Conservation (phyloP, 2,329 filamentous ascomycete genomes). For the Ophiostoma quercus region DNA sequence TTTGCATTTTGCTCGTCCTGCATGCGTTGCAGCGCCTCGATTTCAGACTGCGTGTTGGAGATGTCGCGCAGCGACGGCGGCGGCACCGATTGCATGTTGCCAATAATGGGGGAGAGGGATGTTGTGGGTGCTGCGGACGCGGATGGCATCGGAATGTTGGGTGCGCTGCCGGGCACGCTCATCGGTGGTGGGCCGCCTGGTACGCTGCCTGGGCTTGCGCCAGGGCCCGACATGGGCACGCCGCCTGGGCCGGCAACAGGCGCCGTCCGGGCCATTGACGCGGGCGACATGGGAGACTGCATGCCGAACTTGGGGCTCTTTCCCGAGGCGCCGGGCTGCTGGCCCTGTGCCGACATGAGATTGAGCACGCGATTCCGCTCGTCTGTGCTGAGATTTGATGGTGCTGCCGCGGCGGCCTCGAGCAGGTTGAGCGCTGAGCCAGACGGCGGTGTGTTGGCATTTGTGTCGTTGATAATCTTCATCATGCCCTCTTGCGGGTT, state of each 20-base stretch:
- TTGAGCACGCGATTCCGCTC: slow-evolving; percentile 55
- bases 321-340: neutral
- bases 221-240: slow-evolving; percentile 14
- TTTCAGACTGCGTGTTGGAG: slow-evolving; percentile 64
- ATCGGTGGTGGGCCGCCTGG: neutral
- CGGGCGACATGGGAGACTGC: slow-evolving; percentile 23
- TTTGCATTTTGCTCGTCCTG: slow-evolving; percentile 73
- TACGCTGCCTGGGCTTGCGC: neutral
- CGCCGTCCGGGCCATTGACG: slow-evolving; percentile 8
- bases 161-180: slow-evolving; percentile 15
- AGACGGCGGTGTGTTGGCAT: slow-evolving; percentile 44
- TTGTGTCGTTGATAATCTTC: slow-evolving; percentile 60
- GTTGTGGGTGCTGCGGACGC: slow-evolving; percentile 24
- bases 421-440: slow-evolving; percentile 47
- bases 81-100: slow-evolving; percentile 45
- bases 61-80: slow-evolving; percentile 57
- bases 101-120: slow-evolving; percentile 45
- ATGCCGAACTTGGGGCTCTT: neutral
- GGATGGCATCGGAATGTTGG: slow-evolving; percentile 4
- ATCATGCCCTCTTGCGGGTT: slow-evolving; percentile 59
- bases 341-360: slow-evolving; percentile 50
- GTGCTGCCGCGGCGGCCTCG: slow-evolving; percentile 52
- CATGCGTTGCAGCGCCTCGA: slow-evolving; percentile 72
- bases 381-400: slow-evolving; percentile 51
- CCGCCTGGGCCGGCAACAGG: slow-evolving; percentile 21